phyloP scores from a whole-genome alignment of 805 yeast species.

The Ogataea parapolymorpha region DNA sequence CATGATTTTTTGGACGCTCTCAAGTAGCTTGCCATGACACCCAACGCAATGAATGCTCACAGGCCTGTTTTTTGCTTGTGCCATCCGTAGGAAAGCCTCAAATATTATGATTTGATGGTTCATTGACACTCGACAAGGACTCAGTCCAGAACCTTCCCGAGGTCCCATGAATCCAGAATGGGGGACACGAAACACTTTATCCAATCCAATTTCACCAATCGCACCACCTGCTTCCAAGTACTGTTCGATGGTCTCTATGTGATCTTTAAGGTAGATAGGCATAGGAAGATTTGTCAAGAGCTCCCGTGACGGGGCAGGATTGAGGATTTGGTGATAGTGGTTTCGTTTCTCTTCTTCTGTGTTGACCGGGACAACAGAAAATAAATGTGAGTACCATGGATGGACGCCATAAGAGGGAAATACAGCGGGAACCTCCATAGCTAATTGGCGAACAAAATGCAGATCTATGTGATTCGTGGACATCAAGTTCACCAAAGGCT shows the following conservation, averaged over 20 bases:
- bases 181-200: conserved; percentile 70
- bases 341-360: conserved; percentile 31
- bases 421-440: conserved; percentile 21
- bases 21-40: conserved; percentile 61
- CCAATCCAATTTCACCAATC: conserved; percentile 92
- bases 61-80: conserved; percentile 44
- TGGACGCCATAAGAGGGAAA: conserved; percentile 71
- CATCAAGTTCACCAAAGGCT: conserved; percentile 38
- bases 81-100: conserved; percentile 48
- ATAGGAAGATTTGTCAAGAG: conserved; percentile 53
- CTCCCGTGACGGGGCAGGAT: conserved; percentile 35
- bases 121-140: conserved; percentile 49
- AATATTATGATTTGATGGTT: conserved; percentile 65
- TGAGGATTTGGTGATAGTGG: conserved; percentile 59
- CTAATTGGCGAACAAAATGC: conserved; percentile 24
- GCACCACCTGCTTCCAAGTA: conserved; percentile 36
- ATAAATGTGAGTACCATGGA: conserved; percentile 86
- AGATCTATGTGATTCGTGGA: conserved; percentile 43
- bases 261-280: conserved; percentile 46
- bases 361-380: conserved; percentile 32
- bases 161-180: conserved; percentile 49
- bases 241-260: conserved; percentile 32
- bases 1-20: conserved; percentile 29
- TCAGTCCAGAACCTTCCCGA: conserved; percentile 12
- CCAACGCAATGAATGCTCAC: conserved; percentile 85